Evolutionary conservation across 1,139 yeast genomes (phyloP), one percentile per base, ranked within the genome.

Genomic region (Kodamaea suecica): DNA sequence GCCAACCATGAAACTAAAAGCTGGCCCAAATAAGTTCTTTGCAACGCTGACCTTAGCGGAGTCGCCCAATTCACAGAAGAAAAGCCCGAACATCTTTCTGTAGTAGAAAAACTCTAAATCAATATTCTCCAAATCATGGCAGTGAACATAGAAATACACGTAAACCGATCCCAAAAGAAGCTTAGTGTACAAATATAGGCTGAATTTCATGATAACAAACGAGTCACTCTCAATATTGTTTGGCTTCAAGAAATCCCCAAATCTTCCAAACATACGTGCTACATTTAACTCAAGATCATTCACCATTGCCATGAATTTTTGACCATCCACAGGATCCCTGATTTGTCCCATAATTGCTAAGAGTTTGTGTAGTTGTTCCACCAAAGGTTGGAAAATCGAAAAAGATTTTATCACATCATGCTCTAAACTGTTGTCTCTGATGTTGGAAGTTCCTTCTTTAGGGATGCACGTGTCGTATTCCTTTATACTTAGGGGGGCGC

Each of bases 391-490:
- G 14, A 45, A 41, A 5, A 38, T 27, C n/a, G 42, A 36, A 28
- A 52, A 43, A 2, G 42, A 27, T 3, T 37, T 33, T 4, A 50
- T 36, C 2, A 52, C 53, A 13, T 49, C 49, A 15, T 38, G 43
- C 31, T 61, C 67, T 4, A 57, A 27, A 11, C 30, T 34, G 4
- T 33, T 16, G 31, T 57, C 50, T 7, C 30, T 34, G n/a, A 47
- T 33, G 31, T 55, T 57, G 7, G 50, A 42, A 11, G 41, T 39
- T 3, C 55, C 57, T 5, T 42, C 41, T 6, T 36, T 40, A 0
- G 65, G 65, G 4, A 55, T 37, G 20, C 38, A 44, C 2, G 60
- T 52, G 36, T 61, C 65, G 26, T 48, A 49, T 15, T 45, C 49
- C 39, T 37, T 39, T 17, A 48, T 32, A 2, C 57, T 42, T 20